Evolutionary conservation across 148 eudicot genomes (phyloP).

Genomic region (Rhododendron ferrugineum): DNA sequence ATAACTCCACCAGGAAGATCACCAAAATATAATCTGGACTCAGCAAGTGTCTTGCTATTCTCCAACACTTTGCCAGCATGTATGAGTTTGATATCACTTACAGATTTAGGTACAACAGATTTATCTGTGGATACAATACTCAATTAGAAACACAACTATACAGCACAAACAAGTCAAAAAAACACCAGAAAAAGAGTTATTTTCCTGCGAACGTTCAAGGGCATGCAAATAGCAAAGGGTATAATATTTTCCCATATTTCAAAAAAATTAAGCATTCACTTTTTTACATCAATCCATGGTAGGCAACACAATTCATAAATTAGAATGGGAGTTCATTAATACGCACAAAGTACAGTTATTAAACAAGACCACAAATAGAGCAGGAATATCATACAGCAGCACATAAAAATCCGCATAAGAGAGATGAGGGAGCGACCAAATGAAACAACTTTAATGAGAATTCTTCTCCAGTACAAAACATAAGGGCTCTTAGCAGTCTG

Average conservation of each 20-base stretch:
- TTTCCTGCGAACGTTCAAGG: background rate
- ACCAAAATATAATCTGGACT: constrained; percentile 31
- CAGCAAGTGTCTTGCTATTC: constrained; percentile 40
- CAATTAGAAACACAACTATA: background rate
- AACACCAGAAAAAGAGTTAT: background rate
- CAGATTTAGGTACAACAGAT: constrained; percentile 38
- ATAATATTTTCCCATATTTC: background rate
- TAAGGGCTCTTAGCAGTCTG: background rate
- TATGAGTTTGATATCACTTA: constrained; percentile 37
- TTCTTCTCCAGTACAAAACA: background rate
- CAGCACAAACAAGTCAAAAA: background rate
- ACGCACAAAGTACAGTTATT: background rate
- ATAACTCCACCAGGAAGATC: constrained; percentile 42
- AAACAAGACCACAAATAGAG: background rate
- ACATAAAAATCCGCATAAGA: background rate
- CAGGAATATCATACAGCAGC: background rate
- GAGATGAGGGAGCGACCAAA: background rate
- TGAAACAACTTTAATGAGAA: background rate
- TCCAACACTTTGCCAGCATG: constrained; percentile 45
- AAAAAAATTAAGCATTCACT: background rate
- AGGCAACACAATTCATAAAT: background rate
- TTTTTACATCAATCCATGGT: background rate
- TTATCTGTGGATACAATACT: constrained; percentile 28
- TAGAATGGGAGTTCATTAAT: background rate
- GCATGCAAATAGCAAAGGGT: background rate